Evolutionary conservation across 83 land plant species (phyloP), one percentile per base, ranked within the genome.

Genomic region (Picea abies): DNA sequence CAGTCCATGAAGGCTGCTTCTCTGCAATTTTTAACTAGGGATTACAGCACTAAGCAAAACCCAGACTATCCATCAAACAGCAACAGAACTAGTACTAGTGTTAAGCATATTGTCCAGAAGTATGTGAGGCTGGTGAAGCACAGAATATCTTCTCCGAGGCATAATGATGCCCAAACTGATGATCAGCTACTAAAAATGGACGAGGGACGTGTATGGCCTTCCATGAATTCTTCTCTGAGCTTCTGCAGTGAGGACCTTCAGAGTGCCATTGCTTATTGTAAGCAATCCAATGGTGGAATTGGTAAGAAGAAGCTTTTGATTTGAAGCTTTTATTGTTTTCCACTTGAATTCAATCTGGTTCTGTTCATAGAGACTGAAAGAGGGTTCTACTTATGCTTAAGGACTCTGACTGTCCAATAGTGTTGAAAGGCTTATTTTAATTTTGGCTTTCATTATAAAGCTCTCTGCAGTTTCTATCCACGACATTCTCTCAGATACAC

Each of bases 251-350:
- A 72, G 3, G 76, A 41, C 49, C 76, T 39, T 44, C 52, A 72
- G 3, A 72, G 76, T 72, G 76, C 76, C 23, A 72, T 72, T 72
- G 76, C n/a, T 37, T 47, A 72, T 39, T 72, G 76, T 23, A 72
- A 72, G 49, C 76, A 72, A 72, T 72, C 76, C n/a, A 72, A 72
- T 20, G 49, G 76, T 37, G 20, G 41, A 35, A 41, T 11, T 72
- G 76, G 76, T 72, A 39, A 72, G 52, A 35, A 8, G 49, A 44
- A 44, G 49, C 49, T 8, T 44, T 44, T 44, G 49, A 44, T 44
- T 44, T 44, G 49, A 44, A 44, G 49, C 5, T 44, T 44, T 44
- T 7, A 5, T 44, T 44, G 49, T 6, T 8, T 0, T 44, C 49
- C 49, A 44, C 7, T 7, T 44, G 49, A 44, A 44, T 5, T 7